A percentile compares a stretch with the other conserved stretches of the same genome.
phyloP scores from a whole-genome alignment of 768 basidiomycete species.

The Boletales sp. region DNA sequence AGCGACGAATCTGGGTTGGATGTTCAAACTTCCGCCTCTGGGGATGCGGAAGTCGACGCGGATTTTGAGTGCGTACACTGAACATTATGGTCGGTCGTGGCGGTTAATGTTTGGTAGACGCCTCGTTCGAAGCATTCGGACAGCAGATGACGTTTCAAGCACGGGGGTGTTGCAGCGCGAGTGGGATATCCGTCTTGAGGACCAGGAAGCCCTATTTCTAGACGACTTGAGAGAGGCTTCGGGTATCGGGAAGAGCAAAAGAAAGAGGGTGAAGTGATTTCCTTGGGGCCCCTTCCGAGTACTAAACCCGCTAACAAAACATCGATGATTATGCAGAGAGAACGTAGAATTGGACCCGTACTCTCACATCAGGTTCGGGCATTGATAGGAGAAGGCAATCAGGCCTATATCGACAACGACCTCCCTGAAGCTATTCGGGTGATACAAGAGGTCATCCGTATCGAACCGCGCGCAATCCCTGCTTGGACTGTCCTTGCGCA shows the following conservation, averaged over 20 bases:
- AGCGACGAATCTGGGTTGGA: constrained; percentile 4
- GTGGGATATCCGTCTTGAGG: constrained; percentile 73
- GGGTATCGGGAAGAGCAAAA: constrained; percentile 55
- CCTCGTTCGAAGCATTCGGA: constrained; percentile 62
- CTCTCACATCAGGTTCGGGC: constrained; percentile 69
- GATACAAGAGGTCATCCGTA: constrained; percentile 90
- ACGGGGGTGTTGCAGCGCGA: constrained; percentile 53
- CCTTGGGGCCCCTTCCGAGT: background rate
- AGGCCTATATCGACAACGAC: constrained; percentile 75
- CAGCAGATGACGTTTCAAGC: constrained; percentile 42
- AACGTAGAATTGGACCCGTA: constrained; percentile 52
- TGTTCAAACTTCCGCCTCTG: background rate
- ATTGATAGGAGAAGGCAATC: constrained; percentile 83
- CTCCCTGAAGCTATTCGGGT: constrained; percentile 66
- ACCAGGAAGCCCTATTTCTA: constrained; percentile 64
- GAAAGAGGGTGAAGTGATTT: constrained; percentile 39
- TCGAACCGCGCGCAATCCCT: constrained; percentile 78
- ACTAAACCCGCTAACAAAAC: background rate
- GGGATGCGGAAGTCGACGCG: constrained; percentile 15
- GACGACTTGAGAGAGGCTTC: constrained; percentile 74
- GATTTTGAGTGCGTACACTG: constrained; percentile 18
- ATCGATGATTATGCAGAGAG: constrained; percentile 13
- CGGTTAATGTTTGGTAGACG: constrained; percentile 40
- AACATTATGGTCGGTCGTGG: too few relatives aligned
- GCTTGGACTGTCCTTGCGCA: constrained; percentile 90